Base-by-base conservation (phyloP, 345 rosid genomes). In the Rhizophora apiculata region DNA sequence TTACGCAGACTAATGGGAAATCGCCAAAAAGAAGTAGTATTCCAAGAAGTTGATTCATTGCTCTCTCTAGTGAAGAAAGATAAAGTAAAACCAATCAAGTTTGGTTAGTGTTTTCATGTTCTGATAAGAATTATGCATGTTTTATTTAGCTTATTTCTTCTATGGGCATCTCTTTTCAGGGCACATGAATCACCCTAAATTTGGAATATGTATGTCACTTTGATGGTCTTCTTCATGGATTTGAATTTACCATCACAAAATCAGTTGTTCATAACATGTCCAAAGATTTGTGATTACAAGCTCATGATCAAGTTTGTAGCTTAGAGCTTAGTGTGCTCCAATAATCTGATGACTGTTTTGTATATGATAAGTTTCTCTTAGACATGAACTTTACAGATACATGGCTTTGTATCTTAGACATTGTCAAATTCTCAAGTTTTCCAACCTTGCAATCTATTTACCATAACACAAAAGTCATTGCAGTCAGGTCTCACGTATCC, bases 1-100 rank as follows among this genome's bases (percentile, higher is more conserved):
- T 34, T 69, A 46, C 64, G 66, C 93, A 94, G 96, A 80, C 88
- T 64, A 87, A 91, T 82, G 97, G 96, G 71, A 94, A 94, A 83
- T 77, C 86, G 80, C 37, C 65, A 85, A 30, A 91, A 87, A 81
- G 96, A 91, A 62, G 79, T 72, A 24, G 81, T 87, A 73, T 94
- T 85, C 57, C 54, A 71, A 36, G 96, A 89, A 80, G 77, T 85
- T 22, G 79, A 84, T 63, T 75, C 88, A 39, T 81, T 91, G 72
- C 73, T 94, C 67, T 83, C 87, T 53, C 83, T 84, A 72, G 77
- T 84, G 76, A 79, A 63, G 66, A 70, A 74, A 8, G 79, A 87
- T 62, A 78, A 81, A 75, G 68, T 63, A 64, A 72, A 89, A 73
- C 22, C 34, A 49, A 56, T 30, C n/a, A 64, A 69, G 62, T 36